A percentile compares a stretch with the other conserved stretches of the same genome.
Evolutionary conservation across 2,329 filamentous ascomycete species (phyloP).

Genomic region (Magnaporthiopsis incrustans): DNA sequence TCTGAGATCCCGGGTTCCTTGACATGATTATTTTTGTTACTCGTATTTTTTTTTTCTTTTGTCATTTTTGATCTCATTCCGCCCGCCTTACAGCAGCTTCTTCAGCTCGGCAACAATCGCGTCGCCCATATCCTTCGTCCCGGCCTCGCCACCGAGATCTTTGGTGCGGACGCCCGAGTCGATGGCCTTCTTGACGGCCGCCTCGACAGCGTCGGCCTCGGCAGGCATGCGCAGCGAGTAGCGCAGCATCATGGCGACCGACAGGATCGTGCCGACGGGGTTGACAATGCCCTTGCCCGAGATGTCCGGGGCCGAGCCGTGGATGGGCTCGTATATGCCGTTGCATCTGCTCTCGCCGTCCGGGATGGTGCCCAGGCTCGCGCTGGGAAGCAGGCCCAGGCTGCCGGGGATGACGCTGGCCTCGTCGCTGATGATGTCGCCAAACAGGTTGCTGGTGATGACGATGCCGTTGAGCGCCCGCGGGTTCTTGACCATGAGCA

Average conservation of each 20-base stretch:
- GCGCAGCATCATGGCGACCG: slow-evolving; percentile 89
- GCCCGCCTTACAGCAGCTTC: slow-evolving; percentile 47
- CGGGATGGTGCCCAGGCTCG: slow-evolving; percentile 77
- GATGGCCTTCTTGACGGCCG: slow-evolving; percentile 71
- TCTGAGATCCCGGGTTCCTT: background rate
- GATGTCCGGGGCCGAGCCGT: slow-evolving; percentile 94
- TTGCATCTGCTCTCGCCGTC: slow-evolving; percentile 80
- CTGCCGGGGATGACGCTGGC: slow-evolving; percentile 89
- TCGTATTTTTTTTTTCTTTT: background rate
- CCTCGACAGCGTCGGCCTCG: slow-evolving; percentile 72
- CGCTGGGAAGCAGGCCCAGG: slow-evolving; percentile 80
- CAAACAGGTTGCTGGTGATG: slow-evolving; percentile 89
- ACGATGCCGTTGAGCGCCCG: slow-evolving; percentile 80
- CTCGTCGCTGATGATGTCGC: slow-evolving; percentile 94
- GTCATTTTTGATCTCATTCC: slow-evolving; percentile 5
- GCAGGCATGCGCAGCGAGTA: slow-evolving; percentile 78
- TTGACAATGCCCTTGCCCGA: slow-evolving; percentile 87
- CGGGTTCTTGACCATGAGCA: slow-evolving; percentile 96
- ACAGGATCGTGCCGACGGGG: slow-evolving; percentile 85
- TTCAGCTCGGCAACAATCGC: slow-evolving; percentile 68
- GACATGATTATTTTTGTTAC: background rate
- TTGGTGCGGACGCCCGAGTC: slow-evolving; percentile 71
- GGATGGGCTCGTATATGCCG: slow-evolving; percentile 96
- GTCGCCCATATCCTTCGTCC: slow-evolving; percentile 69
- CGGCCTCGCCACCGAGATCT: slow-evolving; percentile 73